Evolutionary conservation across 306 rosid genomes (phyloP), one percentile per base, ranked within the genome.

Genomic region (Prunus kanzakura): DNA sequence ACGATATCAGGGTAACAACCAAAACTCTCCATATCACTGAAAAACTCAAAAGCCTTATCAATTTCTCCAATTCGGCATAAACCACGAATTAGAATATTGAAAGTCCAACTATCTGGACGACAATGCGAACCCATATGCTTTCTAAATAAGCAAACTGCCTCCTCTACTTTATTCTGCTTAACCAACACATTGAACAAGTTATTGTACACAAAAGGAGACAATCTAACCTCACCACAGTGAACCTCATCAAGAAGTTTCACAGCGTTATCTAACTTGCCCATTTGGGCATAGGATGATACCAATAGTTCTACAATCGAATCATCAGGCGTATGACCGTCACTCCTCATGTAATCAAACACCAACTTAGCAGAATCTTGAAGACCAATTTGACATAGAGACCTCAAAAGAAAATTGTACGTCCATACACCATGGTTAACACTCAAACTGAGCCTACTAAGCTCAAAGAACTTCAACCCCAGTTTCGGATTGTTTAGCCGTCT

Each of bases 31-130:
- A 93, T 91, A 43, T 86, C 86, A 75, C 75, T 73, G 8, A 93
- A 81, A 74, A 89, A 57, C 83, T 78, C 86, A 80, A 87, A 86
- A 22, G 91, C 98, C 55, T 84, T 86, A 43, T 83, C 84, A 56
- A 86, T 68, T 64, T 81, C 79, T 54, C 96, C 85, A 6, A 46
- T 71, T 76, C 77, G 81, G 79, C 96, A 89, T 73, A 91, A 82
- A 70, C 92, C 98, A 77, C 80, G 82, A 77, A 93, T 86, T 47
- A 93, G 76, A 81, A 91, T 85, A 83, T 93, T 93, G 83, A 89
- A 93, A 46, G 91, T 88, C 71, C 86, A 87, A 11, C 80, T 85
- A 75, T 89, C 93, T 3, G 89, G 83, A 66, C 1, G 19, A 70
- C 64, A 81, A 75, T 76, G 71, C 4, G 72, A 85, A 65, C 79